Evolutionary conservation across 768 basidiomycete genomes (phyloP), one percentile per base, ranked within the genome.

Genomic region (Lentinula raphanica): DNA sequence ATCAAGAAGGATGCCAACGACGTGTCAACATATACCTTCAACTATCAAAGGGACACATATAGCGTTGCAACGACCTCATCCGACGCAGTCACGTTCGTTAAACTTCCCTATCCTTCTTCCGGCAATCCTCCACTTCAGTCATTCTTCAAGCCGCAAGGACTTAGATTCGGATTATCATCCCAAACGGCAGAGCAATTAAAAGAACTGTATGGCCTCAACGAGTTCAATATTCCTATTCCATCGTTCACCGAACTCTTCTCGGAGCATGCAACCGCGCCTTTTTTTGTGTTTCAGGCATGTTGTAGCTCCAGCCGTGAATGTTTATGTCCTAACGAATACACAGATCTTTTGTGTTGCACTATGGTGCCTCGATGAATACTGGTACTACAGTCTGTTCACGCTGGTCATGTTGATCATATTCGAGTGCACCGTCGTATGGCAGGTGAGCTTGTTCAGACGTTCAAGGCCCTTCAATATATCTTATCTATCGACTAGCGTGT

Each of bases 361-460:
- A 9, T 99, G 97, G 97, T 93, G 90, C 68, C 72, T 99, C 65
- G 97, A 99, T 66, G 97, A 98, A 69, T 99, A 98, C 71, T 98
- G 94, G 95, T 98, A 97, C 71, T 99, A 98, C 78, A 90, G 90
- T 57, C 71, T 99, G 39, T 99, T 99, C 76, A 98, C 97, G 1
- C 79, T 95, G 25, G 98, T 99, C 82, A 99, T 99, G 97, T 79
- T 99, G 35, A 76, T 99, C 48, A 89, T 97, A 62, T 99, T 99
- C 68, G 97, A 99, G 74, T 98, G 95, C 73, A 98, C 97, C 1
- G 94, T 97, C 23, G 96, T 98, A 29, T 98, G 91, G 86, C 97
- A 98, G 87, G 94, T 92, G 63, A 50, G 86, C 71, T 17, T 15
- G n/a, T n/a, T n/a, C n/a, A 21, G 36, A 25, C 3, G 51, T 12